A percentile compares a stretch with the other conserved stretches of the same genome.
Conservation (phyloP, 257 asterid species). For the Solanum tacnaense region DNA sequence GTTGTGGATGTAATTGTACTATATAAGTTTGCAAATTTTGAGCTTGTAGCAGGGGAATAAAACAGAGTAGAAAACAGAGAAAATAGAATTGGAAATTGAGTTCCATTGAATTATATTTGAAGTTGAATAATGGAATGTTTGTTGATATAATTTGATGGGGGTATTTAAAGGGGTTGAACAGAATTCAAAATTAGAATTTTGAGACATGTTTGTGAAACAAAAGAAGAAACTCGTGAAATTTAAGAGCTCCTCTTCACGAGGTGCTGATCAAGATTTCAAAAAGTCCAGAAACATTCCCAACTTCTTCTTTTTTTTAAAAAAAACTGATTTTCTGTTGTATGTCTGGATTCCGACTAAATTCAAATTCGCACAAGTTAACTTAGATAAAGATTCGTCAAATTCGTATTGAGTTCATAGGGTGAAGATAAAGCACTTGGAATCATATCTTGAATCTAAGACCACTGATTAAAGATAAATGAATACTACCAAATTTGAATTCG, state of each 20-base stretch:
- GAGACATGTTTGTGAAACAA: conserved; percentile 19
- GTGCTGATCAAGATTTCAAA: not conserved
- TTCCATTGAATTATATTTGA: conserved; percentile 23
- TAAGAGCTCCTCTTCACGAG: conserved; percentile 45
- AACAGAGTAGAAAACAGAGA: conserved; percentile 14
- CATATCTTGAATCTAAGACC: not conserved
- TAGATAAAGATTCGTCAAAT: not conserved
- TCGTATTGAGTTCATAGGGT: not conserved
- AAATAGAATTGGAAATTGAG: conserved; percentile 11
- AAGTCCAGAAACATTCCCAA: not conserved
- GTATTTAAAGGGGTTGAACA: conserved; percentile 55
- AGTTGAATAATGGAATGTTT: conserved; percentile 19
- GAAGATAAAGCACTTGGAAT: not conserved
- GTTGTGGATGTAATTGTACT: conserved; percentile 68
- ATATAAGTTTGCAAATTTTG: conserved; percentile 54
- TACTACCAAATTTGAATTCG: not conserved
- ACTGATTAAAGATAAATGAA: not conserved
- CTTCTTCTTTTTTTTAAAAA: not conserved
- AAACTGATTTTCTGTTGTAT: too few species aligned
- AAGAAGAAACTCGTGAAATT: conserved; percentile 65
- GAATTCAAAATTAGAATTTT: conserved; percentile 5
- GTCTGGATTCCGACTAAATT: too few species aligned
- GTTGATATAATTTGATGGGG: conserved; percentile 9
- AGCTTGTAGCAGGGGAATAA: conserved; percentile 21
- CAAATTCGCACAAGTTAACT: too few species aligned